Evolutionary conservation across 805 yeast genomes (phyloP), one percentile per base, ranked within the genome.

Genomic region (Cyberlindnera maclurae): DNA sequence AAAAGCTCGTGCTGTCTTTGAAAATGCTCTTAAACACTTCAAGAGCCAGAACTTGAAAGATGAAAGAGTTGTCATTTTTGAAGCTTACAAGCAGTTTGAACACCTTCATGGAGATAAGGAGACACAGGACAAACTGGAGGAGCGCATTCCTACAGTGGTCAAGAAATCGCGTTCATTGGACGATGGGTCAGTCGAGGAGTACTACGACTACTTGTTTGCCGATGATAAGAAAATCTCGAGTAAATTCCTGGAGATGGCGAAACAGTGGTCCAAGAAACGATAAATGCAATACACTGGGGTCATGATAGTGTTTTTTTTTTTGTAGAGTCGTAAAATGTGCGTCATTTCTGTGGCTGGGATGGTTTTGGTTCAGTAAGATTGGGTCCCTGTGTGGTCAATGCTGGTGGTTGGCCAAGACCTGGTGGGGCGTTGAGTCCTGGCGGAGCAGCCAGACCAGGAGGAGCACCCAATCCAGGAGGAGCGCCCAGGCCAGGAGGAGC

Each of bases 21-120:
- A 73, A 34, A 55, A 67, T 26, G 90, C 82, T 0, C 56, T 77
- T 33, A 47, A 42, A 4, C 52, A 59, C 33, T 73, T 71, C 57
- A 73, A 71, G 46, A 51, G 50, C 3, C 36, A 46, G 1, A 50
- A 51, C 16, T 55, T 59, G 17, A 57, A 59, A 3, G 69, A 71
- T 15, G 68, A 69, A 15, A 67, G 90, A 35, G 60, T 70, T 1
- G 53, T 66, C 1, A 55, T 89, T 7, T 59, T 79, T 12, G 79
- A 82, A 38, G 77, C 84, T 1, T 73, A 79, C 68, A 65, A 66
- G 36, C 67, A 69, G 40, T 88, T 83, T 59, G 96, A 87, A 50
- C 49, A 60, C 30, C 57, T 56, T 2, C 75, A 86, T 53, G 96
- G 96, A 0, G 56, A 63, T 26, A 55, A 42, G 0, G 65, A 61